These are phyloP conservation scores for Astrothelium macrocarpum DNA, from an alignment of 495 filamentous ascomycete genomes.

Conservation along the genomic window DNA sequence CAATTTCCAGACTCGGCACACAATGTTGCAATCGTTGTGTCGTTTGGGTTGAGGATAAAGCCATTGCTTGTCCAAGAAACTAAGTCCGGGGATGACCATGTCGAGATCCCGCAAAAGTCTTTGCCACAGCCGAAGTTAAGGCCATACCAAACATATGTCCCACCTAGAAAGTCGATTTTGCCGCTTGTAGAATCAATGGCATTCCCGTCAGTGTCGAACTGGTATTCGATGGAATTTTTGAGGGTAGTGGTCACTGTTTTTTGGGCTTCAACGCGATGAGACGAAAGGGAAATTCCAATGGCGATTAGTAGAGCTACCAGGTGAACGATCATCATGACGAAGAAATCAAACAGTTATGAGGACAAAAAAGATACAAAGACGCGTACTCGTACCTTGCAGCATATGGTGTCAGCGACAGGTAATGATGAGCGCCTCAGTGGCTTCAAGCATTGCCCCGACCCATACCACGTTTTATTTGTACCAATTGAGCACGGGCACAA, in stretches of 20 bases:
- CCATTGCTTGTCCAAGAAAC: neutral
- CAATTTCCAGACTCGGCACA: constrained; percentile 5
- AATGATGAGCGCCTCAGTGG: too few relatives aligned
- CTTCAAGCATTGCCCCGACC: too few relatives aligned
- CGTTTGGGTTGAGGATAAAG: too few relatives aligned
- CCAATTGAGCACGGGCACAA: too few relatives aligned
- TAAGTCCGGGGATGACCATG: neutral
- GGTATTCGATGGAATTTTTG: neutral
- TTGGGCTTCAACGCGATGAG: neutral
- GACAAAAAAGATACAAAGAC: too few relatives aligned
- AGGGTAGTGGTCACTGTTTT: neutral
- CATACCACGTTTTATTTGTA: too few relatives aligned
- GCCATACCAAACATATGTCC: neutral
- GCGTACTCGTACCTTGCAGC: too few relatives aligned
- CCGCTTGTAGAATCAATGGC: neutral
- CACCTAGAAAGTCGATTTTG: neutral
- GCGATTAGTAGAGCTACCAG: too few relatives aligned
- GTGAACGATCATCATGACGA: too few relatives aligned
- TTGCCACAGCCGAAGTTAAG: neutral
- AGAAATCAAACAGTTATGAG: too few relatives aligned
- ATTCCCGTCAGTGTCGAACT: neutral
- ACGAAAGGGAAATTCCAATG: neutral
- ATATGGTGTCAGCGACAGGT: too few relatives aligned
- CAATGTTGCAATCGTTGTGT: neutral
- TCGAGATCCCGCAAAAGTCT: neutral